Base-by-base conservation (phyloP, 2,329 filamentous ascomycete species). In the Arthrobotrys pseudoclavata region DNA sequence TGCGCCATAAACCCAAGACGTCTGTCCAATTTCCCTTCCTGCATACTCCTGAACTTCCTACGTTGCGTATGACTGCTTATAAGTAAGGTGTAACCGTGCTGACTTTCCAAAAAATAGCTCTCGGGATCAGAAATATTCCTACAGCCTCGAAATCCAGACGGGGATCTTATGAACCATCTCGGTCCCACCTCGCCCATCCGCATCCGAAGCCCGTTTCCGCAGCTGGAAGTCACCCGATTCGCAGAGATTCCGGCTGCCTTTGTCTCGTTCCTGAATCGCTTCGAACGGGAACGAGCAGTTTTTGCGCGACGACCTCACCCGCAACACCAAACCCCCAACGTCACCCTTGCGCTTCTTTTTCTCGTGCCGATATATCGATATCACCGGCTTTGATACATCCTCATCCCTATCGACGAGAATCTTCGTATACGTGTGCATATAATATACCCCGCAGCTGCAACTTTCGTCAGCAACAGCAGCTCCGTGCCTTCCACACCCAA, bases 1-100 rank as follows among this genome's bases (percentile, higher is more conserved):
- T 70, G 67, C 67, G 67, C 67, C 67, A 62, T 62, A 62, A 70
- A 15, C 42, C 67, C 69, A 63, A 63, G 57, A 52, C 55, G 55
- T 48, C 22, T 42, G 57, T 71, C 47, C 18, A 24, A 50, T 50
- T 22, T 50, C 29, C 55, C 31, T 37, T 26, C 50, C 15, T 53
- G 7, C 31, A 34, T n/a, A n/a, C 3, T 6, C 12, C 31, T 34
- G 6, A 29, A 3, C 3, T 29, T 7, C 26, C 7, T 4, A 29
- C 31, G n/a, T n/a, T n/a, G n/a, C n/a, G n/a, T n/a, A n/a, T n/a
- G n/a, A n/a, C n/a, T n/a, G n/a, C n/a, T n/a, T n/a, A n/a, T n/a
- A n/a, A n/a, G n/a, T n/a, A n/a, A n/a, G n/a, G n/a, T n/a, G n/a
- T n/a, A n/a, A n/a, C n/a, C n/a, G n/a, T 34, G 7, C 31, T 34